These are phyloP conservation scores for Rubia peregrina DNA, from an alignment of 305 asterid species.

Conservation along the genomic window DNA sequence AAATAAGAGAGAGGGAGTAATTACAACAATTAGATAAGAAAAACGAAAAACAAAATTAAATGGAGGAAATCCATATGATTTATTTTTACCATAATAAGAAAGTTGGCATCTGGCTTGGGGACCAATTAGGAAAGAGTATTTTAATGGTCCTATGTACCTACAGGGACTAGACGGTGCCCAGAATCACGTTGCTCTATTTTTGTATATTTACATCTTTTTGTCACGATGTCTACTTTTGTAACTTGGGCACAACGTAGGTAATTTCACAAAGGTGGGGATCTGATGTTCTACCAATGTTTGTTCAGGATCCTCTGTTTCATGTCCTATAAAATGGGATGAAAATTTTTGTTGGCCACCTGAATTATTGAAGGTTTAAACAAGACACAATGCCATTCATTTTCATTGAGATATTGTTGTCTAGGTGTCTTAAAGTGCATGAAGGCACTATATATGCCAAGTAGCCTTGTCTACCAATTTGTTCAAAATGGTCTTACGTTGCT, in stretches of 20 bases:
- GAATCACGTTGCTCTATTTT: neutral
- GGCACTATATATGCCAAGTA: neutral
- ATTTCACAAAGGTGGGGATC: neutral
- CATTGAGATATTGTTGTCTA: neutral
- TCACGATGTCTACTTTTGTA: no score
- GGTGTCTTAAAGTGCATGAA: neutral
- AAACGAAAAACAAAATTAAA: no score
- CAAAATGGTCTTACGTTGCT: neutral
- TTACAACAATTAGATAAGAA: no score
- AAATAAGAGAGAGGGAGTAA: no score
- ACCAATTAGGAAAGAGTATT: no score
- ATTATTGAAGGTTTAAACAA: neutral
- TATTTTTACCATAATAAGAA: no score
- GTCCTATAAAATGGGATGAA: no score
- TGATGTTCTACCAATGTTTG: no score
- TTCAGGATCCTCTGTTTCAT: no score
- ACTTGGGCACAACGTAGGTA: neutral
- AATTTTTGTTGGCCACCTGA: neutral
- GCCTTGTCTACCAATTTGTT: neutral
- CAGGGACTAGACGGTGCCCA: neutral
- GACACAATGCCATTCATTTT: neutral
- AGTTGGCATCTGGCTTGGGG: no score
- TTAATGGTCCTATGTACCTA: conserved; percentile 12
- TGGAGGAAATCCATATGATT: no score
- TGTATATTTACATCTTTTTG: neutral